phyloP scores from a whole-genome alignment of 2,329 filamentous ascomycete genomes.

The Exophiala sp. region DNA sequence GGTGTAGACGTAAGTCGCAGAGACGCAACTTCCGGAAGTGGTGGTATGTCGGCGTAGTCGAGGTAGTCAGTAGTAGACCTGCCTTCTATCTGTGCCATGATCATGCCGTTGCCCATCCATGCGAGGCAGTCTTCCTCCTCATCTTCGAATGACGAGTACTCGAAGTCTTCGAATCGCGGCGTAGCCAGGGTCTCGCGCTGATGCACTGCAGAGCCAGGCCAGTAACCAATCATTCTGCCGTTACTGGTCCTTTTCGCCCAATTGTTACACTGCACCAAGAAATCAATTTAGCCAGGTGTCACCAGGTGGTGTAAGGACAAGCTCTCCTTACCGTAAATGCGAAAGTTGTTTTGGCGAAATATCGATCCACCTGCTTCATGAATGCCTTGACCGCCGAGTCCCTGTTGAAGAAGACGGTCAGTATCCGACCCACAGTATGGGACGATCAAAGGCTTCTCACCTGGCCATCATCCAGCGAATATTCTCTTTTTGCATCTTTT shows the following conservation, averaged over 20 bases:
- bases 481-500: conserved; percentile 8
- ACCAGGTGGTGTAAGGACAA: background rate
- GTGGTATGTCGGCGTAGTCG: conserved; percentile 9
- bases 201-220: conserved; percentile 7
- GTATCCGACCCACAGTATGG: background rate
- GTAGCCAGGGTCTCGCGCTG: background rate
- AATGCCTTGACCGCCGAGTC: background rate
- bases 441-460: background rate
- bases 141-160: conserved; percentile 1
- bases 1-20: background rate
- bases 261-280: background rate
- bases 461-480: conserved; percentile 2
- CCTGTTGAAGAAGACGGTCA: background rate
- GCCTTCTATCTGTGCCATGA: conserved; percentile 6
- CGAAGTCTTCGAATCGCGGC: conserved; percentile 7
- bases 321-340: conserved; percentile 4
- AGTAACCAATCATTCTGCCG: background rate
- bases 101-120: conserved; percentile 11
- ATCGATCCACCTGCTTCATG: conserved; percentile 7
- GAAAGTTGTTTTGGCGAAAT: conserved; percentile 7
- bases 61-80: conserved; percentile 10
- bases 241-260: conserved; percentile 5
- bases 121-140: conserved; percentile 1
- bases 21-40: background rate
- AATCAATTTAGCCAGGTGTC: background rate